Conservation (phyloP, 495 filamentous ascomycete species). For the Aspergillus hancockii region DNA sequence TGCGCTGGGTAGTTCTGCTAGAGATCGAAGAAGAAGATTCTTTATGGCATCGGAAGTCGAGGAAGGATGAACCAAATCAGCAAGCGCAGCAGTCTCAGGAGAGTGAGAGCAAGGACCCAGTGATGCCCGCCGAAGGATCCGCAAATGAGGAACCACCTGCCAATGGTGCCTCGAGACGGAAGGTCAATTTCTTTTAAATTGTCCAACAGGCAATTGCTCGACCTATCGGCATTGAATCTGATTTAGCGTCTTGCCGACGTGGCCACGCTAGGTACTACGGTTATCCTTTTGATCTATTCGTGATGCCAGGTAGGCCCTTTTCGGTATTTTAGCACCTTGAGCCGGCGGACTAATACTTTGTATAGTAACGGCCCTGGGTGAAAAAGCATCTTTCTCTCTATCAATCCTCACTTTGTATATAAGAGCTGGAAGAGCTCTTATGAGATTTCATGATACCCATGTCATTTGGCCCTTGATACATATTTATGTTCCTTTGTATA, state of each 20-base stretch:
- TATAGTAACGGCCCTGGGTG: too few species aligned
- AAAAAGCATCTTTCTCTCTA: too few species aligned
- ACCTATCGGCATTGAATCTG: too few species aligned
- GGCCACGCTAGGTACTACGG: too few species aligned
- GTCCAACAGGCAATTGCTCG: neutral
- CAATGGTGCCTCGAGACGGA: constrained; percentile 26
- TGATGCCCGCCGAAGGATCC: constrained; percentile 12
- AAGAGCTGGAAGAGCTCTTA: neutral
- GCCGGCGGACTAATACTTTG: neutral
- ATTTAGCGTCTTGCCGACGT: too few species aligned
- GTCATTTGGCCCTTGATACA: neutral
- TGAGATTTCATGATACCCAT: neutral
- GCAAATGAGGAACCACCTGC: constrained; percentile 19
- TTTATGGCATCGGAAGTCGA: constrained; percentile 50
- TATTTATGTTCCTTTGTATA: neutral
- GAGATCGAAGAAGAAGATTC: constrained; percentile 81
- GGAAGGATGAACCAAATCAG: constrained; percentile 13
- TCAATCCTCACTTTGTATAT: neutral
- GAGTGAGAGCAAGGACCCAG: constrained; percentile 21
- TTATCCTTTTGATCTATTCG: neutral
- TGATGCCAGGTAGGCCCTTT: neutral
- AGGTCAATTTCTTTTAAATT: constrained; percentile 37
- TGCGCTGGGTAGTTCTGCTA: constrained; percentile 58
- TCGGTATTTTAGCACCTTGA: too few species aligned
- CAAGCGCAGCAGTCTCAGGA: constrained; percentile 14